Conservation (phyloP, 306 rosid genomes). For the Boehmeria nivea region DNA sequence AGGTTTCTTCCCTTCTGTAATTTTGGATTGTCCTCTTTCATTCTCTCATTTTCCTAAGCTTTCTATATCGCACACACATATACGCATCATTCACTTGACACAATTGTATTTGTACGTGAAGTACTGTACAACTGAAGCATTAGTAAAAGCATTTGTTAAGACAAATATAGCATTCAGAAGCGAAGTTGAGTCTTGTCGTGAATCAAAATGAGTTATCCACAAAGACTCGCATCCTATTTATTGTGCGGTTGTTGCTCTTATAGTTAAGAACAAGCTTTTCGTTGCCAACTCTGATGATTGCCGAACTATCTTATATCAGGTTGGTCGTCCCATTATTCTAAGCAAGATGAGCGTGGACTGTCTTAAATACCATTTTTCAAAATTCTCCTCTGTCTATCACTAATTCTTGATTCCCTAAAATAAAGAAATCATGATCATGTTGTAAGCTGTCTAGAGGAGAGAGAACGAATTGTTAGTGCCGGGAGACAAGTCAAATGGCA, state of each 20-base stretch:
- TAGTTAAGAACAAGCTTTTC: conserved; percentile 64
- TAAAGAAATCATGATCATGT: conserved; percentile 66
- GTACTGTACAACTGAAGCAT: conserved; percentile 68
- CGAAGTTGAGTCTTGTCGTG: conserved; percentile 54
- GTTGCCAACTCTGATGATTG: conserved; percentile 92
- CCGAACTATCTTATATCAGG: conserved; percentile 72
- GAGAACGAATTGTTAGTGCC: conserved; percentile 65
- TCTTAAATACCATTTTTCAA: conserved; percentile 9
- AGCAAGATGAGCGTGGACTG: conserved; percentile 51
- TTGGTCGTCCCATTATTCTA: conserved; percentile 64
- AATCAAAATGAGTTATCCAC: conserved; percentile 59
- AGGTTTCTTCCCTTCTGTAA: conserved; percentile 33
- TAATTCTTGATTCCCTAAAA: conserved; percentile 1
- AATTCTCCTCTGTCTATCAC: background rate
- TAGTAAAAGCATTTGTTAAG: conserved; percentile 60
- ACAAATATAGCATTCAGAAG: conserved; percentile 78
- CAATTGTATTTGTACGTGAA: conserved; percentile 11
- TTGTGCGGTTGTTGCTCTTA: conserved; percentile 68
- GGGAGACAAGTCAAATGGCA: conserved; percentile 88
- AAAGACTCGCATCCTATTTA: conserved; percentile 96
- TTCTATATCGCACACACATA: too few species aligned
- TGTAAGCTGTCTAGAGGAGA: conserved; percentile 81
- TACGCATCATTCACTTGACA: too few species aligned
- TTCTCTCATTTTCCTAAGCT: background rate
- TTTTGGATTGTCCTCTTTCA: conserved; percentile 4